Percentiles rank a stretch among this genome's conserved stretches.
phyloP scores from a whole-genome alignment of 1,284 basidiomycete genomes.

The Cryptococcus depauperatus region DNA sequence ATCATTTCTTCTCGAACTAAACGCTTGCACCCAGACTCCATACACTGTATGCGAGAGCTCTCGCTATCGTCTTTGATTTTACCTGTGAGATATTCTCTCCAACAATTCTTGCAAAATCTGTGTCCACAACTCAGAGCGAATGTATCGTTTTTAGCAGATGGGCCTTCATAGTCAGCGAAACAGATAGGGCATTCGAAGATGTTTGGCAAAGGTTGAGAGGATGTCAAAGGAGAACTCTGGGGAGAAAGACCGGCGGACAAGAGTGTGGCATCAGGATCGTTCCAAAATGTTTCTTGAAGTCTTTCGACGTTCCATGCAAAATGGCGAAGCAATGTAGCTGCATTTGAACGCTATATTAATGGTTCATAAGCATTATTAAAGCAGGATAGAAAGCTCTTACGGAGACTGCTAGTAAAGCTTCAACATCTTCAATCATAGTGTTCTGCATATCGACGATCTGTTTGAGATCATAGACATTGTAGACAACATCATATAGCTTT shows the following conservation, averaged over 20 bases:
- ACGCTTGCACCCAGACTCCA: constrained; percentile 80
- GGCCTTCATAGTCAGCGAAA: constrained; percentile 59
- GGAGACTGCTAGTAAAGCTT: constrained; percentile 74
- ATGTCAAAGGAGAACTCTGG: constrained; percentile 34
- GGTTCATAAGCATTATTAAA: constrained; percentile 19
- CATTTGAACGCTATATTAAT: constrained; percentile 46
- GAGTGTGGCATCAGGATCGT: constrained; percentile 63
- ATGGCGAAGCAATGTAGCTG: constrained; percentile 73
- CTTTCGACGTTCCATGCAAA: constrained; percentile 94
- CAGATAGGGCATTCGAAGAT: constrained; percentile 79
- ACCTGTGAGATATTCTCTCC: constrained; percentile 70
- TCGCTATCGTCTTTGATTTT: constrained; percentile 91
- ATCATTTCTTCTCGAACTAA: constrained; percentile 55
- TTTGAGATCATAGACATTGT: constrained; percentile 61
- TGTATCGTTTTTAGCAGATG: constrained; percentile 52
- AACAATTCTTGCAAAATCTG: constrained; percentile 77
- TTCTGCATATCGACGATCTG: constrained; percentile 70
- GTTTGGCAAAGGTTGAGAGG: constrained; percentile 32
- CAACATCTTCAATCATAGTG: constrained; percentile 70
- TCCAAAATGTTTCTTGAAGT: constrained; percentile 92
- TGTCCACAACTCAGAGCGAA: constrained; percentile 69
- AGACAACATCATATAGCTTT: constrained; percentile 45
- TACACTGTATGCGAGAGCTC: constrained; percentile 72
- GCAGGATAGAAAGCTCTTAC: no score
- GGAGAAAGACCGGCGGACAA: constrained; percentile 59